A percentile compares a stretch with the other conserved stretches of the same genome.
These are phyloP conservation scores for Phyllosticta paracitricarpa DNA, from an alignment of 2,329 filamentous ascomycete genomes.

Conservation along the genomic window DNA sequence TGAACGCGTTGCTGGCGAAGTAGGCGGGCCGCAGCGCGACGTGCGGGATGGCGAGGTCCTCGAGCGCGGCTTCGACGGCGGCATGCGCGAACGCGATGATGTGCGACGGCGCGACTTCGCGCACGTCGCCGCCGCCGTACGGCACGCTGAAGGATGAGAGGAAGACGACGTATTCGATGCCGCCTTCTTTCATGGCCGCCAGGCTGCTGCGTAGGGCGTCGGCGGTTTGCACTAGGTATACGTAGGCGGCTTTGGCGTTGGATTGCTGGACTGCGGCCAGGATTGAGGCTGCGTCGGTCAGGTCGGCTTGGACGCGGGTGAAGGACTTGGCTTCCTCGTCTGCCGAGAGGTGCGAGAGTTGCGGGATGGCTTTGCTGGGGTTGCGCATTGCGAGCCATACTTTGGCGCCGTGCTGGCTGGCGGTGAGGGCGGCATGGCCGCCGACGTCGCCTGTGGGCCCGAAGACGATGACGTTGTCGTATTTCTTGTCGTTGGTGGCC, in stretches of 20 bases:
- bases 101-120: conserved; percentile 18
- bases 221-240: conserved; percentile 30
- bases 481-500: neutral
- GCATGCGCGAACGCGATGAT: conserved; percentile 34
- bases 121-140: conserved; percentile 1
- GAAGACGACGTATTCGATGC: conserved; percentile 38
- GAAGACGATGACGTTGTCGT: conserved; percentile 35
- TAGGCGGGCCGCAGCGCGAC: conserved; percentile 33
- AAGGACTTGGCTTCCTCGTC: neutral
- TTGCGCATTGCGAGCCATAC: conserved; percentile 42
- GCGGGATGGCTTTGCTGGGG: conserved; percentile 30
- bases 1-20: conserved; percentile 36
- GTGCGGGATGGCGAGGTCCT: conserved; percentile 31
- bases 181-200: conserved; percentile 35
- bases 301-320: neutral
- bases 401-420: conserved; percentile 31
- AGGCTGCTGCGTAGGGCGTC: conserved; percentile 34
- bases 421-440: conserved; percentile 30
- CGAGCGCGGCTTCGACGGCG: conserved; percentile 34
- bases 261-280: neutral
- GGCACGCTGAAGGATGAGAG: conserved; percentile 16
- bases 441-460: conserved; percentile 41
- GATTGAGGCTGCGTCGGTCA: neutral
- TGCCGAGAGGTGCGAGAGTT: neutral
- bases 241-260: conserved; percentile 31